These are phyloP conservation scores for Blastobotrys terrestris DNA, from an alignment of 805 yeast genomes.

Conservation along the genomic window DNA sequence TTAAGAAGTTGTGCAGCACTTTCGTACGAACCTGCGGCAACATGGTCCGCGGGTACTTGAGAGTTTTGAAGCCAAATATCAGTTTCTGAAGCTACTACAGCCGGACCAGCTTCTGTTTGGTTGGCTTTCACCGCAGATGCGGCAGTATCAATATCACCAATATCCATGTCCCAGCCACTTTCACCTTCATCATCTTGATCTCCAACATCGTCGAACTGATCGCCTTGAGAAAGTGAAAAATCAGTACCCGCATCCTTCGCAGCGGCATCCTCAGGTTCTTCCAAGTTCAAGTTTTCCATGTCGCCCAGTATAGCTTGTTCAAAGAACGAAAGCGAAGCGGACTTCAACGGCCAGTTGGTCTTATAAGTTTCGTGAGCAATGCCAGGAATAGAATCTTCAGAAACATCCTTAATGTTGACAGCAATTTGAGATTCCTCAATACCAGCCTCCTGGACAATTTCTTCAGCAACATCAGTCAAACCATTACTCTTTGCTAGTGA, in stretches of 20 bases:
- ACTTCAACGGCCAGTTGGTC: constrained; percentile 76
- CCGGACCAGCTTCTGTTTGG: constrained; percentile 22
- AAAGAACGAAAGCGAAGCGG: constrained; percentile 68
- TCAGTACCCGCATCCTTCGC: constrained; percentile 20
- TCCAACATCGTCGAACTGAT: constrained; percentile 23
- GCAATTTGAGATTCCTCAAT: constrained; percentile 56
- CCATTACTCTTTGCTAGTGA: constrained; percentile 88
- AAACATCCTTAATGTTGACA: constrained; percentile 40
- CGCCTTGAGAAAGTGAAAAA: constrained; percentile 22
- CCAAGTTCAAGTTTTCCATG: constrained; percentile 55
- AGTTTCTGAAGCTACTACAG: constrained; percentile 44
- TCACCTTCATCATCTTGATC: constrained; percentile 83
- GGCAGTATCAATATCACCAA: constrained; percentile 55
- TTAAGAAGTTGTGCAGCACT: constrained; percentile 89
- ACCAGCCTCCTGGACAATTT: constrained; percentile 66
- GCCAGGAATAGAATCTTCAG: constrained; percentile 40
- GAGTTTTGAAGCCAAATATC: constrained; percentile 84
- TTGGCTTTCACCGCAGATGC: constrained; percentile 25
- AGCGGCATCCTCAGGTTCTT: constrained; percentile 30
- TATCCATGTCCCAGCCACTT: constrained; percentile 52
- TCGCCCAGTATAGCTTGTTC: constrained; percentile 80
- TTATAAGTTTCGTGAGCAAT: constrained; percentile 39
- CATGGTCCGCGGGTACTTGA: constrained; percentile 83
- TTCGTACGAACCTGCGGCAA: constrained; percentile 94
- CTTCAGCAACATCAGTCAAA: constrained; percentile 64